Evolutionary conservation across 2,329 filamentous ascomycete genomes (phyloP), one percentile per base, ranked within the genome.

Genomic region (Aspergillus caelatus): DNA sequence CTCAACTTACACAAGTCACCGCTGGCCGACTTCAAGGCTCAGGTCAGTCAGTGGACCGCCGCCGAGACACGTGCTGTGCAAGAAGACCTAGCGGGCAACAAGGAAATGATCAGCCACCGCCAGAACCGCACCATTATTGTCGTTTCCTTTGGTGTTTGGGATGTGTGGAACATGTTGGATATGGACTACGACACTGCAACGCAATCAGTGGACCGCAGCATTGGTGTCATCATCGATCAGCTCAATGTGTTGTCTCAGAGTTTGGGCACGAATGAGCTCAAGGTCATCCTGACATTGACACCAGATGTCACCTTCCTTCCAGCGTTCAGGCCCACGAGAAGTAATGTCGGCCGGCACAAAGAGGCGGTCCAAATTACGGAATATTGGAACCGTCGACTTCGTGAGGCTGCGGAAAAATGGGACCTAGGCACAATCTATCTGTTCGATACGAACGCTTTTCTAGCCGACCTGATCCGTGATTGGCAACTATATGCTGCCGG

Each of bases 221-320:
- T 79, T 54, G 65, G 71, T 41, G 72, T 70, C 55, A 65, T 80
- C 16, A 76, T 78, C 66, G 67, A 71, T 19, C 70, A 76, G 57
- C 63, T 79, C 19, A 70, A 75, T 43, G 45, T 68, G 32, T 63
- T 79, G 23, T 72, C 72, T 30, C 66, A 72, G 50, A 60, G 61
- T n/a, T 74, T 70, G 69, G 71, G 68, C 46, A 63, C 66, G 6
- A 68, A 70, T 19, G 68, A 78, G 19, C 65, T 77, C 59, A 78
- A 74, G 62, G 67, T 80, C 36, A 76, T 80, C 60, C 67, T 80
- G 62, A 78, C 74, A 14, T 68, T 77, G 69, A 70, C 74, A 10
- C 69, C 77, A 23, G 77, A 81, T 71, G 74, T 78, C 63, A 78
- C 78, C 10, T 80, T 80, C 66, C 66, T 80, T 12, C 77, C 78